Evolutionary conservation across 345 rosid genomes (phyloP), one percentile per base, ranked within the genome.

Genomic region (Limnanthes douglasii): DNA sequence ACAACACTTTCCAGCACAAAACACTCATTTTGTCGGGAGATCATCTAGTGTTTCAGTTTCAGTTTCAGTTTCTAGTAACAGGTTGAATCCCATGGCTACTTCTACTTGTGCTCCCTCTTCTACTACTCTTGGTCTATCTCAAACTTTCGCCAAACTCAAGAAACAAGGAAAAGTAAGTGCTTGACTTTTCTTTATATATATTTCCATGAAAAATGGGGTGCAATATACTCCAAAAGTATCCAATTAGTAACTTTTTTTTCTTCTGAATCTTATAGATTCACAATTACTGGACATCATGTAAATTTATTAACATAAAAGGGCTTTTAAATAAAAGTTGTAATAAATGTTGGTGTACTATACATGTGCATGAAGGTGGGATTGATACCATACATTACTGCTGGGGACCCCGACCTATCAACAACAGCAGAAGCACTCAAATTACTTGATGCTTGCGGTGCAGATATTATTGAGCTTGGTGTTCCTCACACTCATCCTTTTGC

Each of bases 361-460:
- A n/a, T n/a, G n/a, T n/a, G n/a, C n/a, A n/a, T n/a, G n/a, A n/a
- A 82, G 98, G 82, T 90, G 50, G 96, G 92, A 38, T 37, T 80
- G 21, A 70, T 84, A 46, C 93, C 94, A 7, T 77, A 68, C 69
- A 90, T 84, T 41, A 90, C 98, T 15, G 98, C 94, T 15, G 98
- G 96, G 43, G 94, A 84, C 51, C 96, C 98, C 39, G 94, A 90
- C 64, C 88, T 90, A 59, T 65, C 82, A 11, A 80, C 94, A 14
- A 75, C 94, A 8, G 93, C 86, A 0, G 67, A 78, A 54, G 88
- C 98, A 45, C 58, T 75, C 31, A 77, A 80, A 66, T 56, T 90
- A 51, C 75, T 80, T 31, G 80, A 80, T 23, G 53, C 75, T 0
- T 77, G 93, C 46, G 83, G 96, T 12, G 72, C 61, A 0, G 93